phyloP scores from a whole-genome alignment of 345 rosid species.

The Citrus unshiu region DNA sequence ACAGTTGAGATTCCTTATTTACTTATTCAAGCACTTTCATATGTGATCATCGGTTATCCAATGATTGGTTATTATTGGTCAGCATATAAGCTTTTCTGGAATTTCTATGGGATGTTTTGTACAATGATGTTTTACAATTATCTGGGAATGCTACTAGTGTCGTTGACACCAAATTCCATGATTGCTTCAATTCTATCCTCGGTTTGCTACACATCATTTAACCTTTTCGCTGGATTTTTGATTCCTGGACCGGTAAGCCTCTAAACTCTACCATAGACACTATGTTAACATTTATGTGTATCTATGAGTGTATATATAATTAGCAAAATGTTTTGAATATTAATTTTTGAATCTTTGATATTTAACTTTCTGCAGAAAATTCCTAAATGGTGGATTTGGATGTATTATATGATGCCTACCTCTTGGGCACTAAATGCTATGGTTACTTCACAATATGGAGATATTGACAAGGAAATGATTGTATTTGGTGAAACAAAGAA shows the following conservation, averaged over 20 bases:
- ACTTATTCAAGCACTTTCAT: constrained; percentile 38
- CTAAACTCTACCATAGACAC: too few relatives aligned
- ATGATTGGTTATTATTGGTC: constrained; percentile 62
- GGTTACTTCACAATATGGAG: constrained; percentile 79
- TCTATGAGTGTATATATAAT: too few relatives aligned
- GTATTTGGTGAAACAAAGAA: constrained; percentile 47
- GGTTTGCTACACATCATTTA: constrained; percentile 30
- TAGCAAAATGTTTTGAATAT: not conserved
- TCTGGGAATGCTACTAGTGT: constrained; percentile 57
- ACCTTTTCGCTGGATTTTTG: constrained; percentile 66
- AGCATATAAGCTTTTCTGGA: constrained; percentile 56
- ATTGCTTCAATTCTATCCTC: constrained; percentile 52
- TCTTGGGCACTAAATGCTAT: constrained; percentile 69
- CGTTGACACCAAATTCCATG: constrained; percentile 64
- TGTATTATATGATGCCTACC: constrained; percentile 57
- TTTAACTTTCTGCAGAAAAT: constrained; percentile 46
- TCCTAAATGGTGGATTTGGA: constrained; percentile 91
- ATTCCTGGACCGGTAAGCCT: constrained; percentile 66
- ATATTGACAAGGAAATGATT: constrained; percentile 33
- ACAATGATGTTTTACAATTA: constrained; percentile 50
- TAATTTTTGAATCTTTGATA: not conserved
- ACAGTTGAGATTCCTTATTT: constrained; percentile 70
- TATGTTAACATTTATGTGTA: too few relatives aligned
- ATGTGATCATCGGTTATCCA: constrained; percentile 47
- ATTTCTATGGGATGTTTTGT: constrained; percentile 58